Evolutionary conservation across 2,329 filamentous ascomycete species (phyloP).

Genomic region (Colletotrichum orbiculare): DNA sequence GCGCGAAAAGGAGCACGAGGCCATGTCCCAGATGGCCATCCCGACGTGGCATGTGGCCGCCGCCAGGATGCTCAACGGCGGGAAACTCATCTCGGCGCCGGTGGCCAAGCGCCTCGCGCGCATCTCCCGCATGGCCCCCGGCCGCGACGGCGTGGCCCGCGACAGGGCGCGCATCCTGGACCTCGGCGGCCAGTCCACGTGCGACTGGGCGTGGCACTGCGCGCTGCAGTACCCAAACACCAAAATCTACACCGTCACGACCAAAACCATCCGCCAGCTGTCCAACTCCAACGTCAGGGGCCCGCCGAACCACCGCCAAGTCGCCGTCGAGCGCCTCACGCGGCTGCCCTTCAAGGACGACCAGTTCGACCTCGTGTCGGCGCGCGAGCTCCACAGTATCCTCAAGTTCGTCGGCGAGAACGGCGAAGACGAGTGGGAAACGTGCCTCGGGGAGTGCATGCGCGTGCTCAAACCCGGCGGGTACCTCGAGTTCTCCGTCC

Average conservation of each 20-base stretch:
- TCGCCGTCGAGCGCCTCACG: slow-evolving; percentile 81
- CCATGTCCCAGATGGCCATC: slow-evolving; percentile 75
- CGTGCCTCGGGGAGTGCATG: slow-evolving; percentile 85
- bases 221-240: slow-evolving; percentile 86
- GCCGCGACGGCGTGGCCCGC: slow-evolving; percentile 55
- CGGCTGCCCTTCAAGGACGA: slow-evolving; percentile 85
- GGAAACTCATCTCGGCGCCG: slow-evolving; percentile 72
- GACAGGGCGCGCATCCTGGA: slow-evolving; percentile 80
- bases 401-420: slow-evolving; percentile 79
- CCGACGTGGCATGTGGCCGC: slow-evolving; percentile 72
- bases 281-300: slow-evolving; percentile 82
- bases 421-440: slow-evolving; percentile 86
- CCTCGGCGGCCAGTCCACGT: slow-evolving; percentile 84
- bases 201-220: slow-evolving; percentile 96
- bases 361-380: slow-evolving; percentile 92
- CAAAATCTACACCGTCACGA: slow-evolving; percentile 89
- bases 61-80: slow-evolving; percentile 70
- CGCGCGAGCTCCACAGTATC: slow-evolving; percentile 85
- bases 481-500: slow-evolving; percentile 88
- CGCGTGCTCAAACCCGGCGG: slow-evolving; percentile 93
- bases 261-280: slow-evolving; percentile 75
- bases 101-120: slow-evolving; percentile 71
- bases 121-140: slow-evolving; percentile 60
- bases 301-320: slow-evolving; percentile 86
- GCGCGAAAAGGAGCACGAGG: slow-evolving; percentile 83